Evolutionary conservation across 805 yeast genomes (phyloP), one percentile per base, ranked within the genome.

Genomic region (Groenewaldozyma salmanticensis): DNA sequence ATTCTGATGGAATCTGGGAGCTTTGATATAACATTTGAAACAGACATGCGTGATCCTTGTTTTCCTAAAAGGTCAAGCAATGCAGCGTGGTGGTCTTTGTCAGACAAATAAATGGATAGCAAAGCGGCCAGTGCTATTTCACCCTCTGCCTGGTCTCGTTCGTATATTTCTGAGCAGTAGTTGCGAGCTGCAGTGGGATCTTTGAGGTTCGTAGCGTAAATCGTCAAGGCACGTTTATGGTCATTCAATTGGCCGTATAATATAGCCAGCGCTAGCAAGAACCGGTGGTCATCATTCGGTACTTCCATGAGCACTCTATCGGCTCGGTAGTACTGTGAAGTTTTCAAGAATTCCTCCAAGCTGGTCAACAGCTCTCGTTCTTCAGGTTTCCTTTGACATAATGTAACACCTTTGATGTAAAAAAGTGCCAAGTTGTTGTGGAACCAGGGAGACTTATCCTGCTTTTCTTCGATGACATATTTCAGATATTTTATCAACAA

Each of bases 171-270:
- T 1, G 70, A 58, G 46, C 92, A 79, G 51, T 82, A 82, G 2
- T 61, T 54, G 45, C 80, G 69, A 0, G 94, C 82, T n/a, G 65
- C 62, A 17, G 59, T 59, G 37, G 74, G 68, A 52, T 81, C 81
- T 3, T 71, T 60, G 35, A 83, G 58, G 17, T 76, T 75, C 37
- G 72, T 67, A 36, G 74, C 75, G 20, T 77, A 66, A 2, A 85
- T 71, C 41, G 74, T 73, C 15, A 90, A 61, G 0, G 85, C 79
- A 38, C 75, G 70, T 7, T 69, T 67, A 53, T 83, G 84, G 39
- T 75, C 75, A 1, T 74, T 77, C 33, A 81, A 52, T 44, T 74
- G 70, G 35, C 70, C 70, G 40, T 81, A 66, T 2, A 87, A 72
- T 35, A 72, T 67, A 0, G 83, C 75, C 32, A 74, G 69, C 31